Base-by-base conservation (phyloP, 192 early-diverging fungal genomes). In the Backusella parvicylindrica region DNA sequence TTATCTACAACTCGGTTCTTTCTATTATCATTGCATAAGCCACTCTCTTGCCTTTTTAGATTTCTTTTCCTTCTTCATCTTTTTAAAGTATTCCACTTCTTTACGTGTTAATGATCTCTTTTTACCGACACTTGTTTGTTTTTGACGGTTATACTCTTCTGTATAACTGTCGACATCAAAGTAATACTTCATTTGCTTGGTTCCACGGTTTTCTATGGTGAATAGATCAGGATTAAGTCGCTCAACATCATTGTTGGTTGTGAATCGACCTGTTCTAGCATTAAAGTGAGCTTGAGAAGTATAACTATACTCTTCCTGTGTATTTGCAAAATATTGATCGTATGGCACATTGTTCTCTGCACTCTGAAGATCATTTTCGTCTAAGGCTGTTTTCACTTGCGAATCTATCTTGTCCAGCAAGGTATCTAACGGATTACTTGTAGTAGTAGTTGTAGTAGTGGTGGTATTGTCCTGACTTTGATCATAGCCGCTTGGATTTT, bases 361-460 rank as follows among this genome's bases (percentile, higher is more conserved):
- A 32, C 49, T n/a, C n/a, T n/a, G n/a, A n/a, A n/a, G n/a, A n/a
- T n/a, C 72, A 72, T 85, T n/a, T n/a, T n/a, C 81, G 31, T 81
- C 56, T 60, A 60, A 12, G 66, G 67, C 66, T 16, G 71, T 47
- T 36, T 78, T 77, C 26, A 83, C 77, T 73, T 83, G 72, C 13
- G 76, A 77, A 49, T 85, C 84, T 64, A 85, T 85, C 47, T 74
- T 85, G 73, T 81, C 82, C 28, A 85, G 69, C n/a, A 85, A 31
- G 21, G 78, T 71, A 64, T 85, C 84, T 7, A 85, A 50, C 60
- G 79, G 74, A 43, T 83, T 83, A n/a, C n/a, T 60, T 33, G 16
- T 23, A n/a, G 2, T 53, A n/a, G n/a, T n/a, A n/a, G n/a, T n/a
- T n/a, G n/a, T n/a, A n/a, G n/a, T n/a, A n/a, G 50, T 18, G 13